Evolutionary conservation across 108 stramenopile species (phyloP).

Genomic region (Asterionellopsis glacialis): DNA sequence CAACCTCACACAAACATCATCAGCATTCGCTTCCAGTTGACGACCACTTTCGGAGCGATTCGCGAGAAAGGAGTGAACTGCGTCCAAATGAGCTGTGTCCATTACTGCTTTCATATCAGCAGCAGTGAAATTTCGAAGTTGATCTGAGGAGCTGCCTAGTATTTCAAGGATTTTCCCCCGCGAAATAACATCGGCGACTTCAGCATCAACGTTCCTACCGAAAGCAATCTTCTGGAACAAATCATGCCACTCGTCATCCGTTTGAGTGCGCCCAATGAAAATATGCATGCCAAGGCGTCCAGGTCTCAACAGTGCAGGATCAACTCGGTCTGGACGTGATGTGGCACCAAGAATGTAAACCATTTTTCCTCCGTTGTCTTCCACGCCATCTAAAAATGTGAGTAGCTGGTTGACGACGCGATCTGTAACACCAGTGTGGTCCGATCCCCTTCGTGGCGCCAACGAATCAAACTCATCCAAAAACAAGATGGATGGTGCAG

Average conservation of each 20-base stretch:
- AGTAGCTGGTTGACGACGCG: slow-evolving; percentile 97
- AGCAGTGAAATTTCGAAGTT: slow-evolving; percentile 34
- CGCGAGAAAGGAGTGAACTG: slow-evolving; percentile 51
- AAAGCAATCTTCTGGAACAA: slow-evolving; percentile 41
- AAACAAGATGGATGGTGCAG: slow-evolving; percentile 90
- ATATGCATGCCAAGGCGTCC: slow-evolving; percentile 93
- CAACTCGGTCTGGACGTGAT: slow-evolving; percentile 93
- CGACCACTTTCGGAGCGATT: no score
- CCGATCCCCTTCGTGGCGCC: slow-evolving; percentile 91
- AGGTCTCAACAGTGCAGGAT: slow-evolving; percentile 89
- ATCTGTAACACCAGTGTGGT: slow-evolving; percentile 97
- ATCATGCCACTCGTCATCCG: slow-evolving; percentile 59
- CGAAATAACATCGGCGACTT: slow-evolving; percentile 16
- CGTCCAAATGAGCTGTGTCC: slow-evolving; percentile 72
- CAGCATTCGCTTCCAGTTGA: not conserved
- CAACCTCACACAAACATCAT: not conserved
- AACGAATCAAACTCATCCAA: slow-evolving; percentile 96
- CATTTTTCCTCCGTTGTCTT: slow-evolving; percentile 31
- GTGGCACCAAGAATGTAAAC: slow-evolving; percentile 93
- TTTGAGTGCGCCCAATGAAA: slow-evolving; percentile 69
- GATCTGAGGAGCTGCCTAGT: not conserved
- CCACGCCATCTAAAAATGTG: slow-evolving; percentile 95
- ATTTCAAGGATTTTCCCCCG: slow-evolving; percentile 23
- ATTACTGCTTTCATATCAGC: slow-evolving; percentile 79
- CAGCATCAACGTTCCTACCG: slow-evolving; percentile 41